phyloP scores from a whole-genome alignment of 164 flowering plant species.

The Euptelea pleiosperma region DNA sequence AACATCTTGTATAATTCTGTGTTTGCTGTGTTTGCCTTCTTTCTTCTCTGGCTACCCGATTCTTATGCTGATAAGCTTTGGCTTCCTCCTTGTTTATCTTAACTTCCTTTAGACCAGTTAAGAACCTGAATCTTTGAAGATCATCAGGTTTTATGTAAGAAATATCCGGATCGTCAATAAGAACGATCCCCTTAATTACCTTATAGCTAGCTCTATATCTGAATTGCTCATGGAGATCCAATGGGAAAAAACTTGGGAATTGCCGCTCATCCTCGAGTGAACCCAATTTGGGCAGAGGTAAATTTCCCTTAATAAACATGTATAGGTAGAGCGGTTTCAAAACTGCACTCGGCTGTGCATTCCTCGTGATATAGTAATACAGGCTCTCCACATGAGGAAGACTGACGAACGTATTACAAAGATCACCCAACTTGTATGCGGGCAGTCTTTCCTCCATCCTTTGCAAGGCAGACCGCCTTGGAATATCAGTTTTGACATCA shows the following conservation, averaged over 20 bases:
- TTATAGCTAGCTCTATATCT: conserved; percentile 4
- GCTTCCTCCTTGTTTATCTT: conserved; percentile 12
- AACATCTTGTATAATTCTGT: background rate
- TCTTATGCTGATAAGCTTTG: background rate
- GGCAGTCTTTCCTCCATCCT: conserved; percentile 18
- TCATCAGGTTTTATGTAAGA: conserved; percentile 13
- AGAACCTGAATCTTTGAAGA: conserved; percentile 14
- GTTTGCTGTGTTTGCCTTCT: background rate
- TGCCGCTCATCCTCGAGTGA: conserved; percentile 11
- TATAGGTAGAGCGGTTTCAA: conserved; percentile 5
- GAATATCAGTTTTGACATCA: conserved; percentile 20
- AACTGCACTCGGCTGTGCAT: conserved; percentile 15
- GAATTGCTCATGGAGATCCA: conserved; percentile 9
- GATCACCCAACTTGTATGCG: conserved; percentile 9
- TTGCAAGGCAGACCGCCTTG: conserved; percentile 20
- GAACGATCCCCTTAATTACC: conserved; percentile 12
- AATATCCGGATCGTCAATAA: conserved; percentile 13
- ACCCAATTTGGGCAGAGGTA: background rate
- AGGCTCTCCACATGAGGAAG: conserved; percentile 16
- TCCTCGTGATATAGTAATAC: conserved; percentile 15
- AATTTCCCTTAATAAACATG: conserved; percentile 14
- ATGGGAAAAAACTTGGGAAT: conserved; percentile 15
- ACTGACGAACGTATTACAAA: conserved; percentile 7
- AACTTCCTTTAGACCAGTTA: conserved; percentile 13
- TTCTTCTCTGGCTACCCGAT: conserved; percentile 6